Evolutionary conservation across 345 rosid genomes (phyloP), one percentile per base, ranked within the genome.

Genomic region (Cochlearia excelsa): DNA sequence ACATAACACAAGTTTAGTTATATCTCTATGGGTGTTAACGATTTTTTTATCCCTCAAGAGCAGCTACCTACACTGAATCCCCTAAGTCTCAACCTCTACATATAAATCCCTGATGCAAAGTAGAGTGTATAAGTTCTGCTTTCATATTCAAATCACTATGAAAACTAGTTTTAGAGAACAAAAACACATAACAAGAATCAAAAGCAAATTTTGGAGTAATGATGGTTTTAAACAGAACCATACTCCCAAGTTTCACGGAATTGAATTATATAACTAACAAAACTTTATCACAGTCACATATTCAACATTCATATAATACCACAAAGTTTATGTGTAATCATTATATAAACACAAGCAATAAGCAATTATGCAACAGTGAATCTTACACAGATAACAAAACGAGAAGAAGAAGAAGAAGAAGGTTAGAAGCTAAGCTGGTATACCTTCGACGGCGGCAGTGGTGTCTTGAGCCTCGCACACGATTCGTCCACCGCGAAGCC

Each of bases 391-490:
- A 16, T 4, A 5, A 10, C 26, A 10, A 46, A 1, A 16, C 7
- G 30, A 26, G 50, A 26, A 1, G 7, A 1, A 46, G 50, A 26
- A 1, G 7, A 1, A 46, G 43, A 48, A 41, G 49, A 57, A 26
- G 3, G 23, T 16, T 16, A 16, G 23, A 16, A 16, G 23, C 23
- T 16, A 16, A 16, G 23, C 23, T 16, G 23, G 44, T 26, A 51
- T 52, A 65, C 72, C 71, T 59, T 67, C 72, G 33, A 67, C 72
- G 43, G 67, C 68, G 23, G 71, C 68, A 9, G 71, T 50, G 47
- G 63, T 49, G 56, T 72, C 76, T 59, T 72, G 71, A 59, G 75
- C 42, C 35, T 65, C 75, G 34, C 57, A 65, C 11, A 29, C 9
- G 30, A 71, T 53, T 59, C 71, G 4, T 40, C 58, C 67, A 33